Conservation (phyloP, 768 basidiomycete species). For the Trametes coccinea region DNA sequence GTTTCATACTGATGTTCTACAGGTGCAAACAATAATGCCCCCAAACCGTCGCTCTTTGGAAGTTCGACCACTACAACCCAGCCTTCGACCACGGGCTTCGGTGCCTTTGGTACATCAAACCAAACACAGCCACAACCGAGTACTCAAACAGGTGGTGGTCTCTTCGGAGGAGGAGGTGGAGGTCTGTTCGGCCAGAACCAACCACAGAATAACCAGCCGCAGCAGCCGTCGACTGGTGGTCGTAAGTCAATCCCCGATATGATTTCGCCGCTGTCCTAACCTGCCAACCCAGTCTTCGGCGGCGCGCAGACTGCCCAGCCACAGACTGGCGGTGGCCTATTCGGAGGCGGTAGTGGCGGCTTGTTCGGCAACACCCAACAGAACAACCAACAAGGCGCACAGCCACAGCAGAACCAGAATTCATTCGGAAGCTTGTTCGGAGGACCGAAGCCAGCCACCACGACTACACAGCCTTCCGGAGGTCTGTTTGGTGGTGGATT, state of each 20-base stretch:
- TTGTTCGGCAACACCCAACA: conserved; percentile 24
- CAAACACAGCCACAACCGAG: conserved; percentile 38
- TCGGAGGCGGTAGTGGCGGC: conserved; percentile 36
- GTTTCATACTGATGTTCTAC: not conserved
- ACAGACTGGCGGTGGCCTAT: conserved; percentile 35
- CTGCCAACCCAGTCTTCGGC: conserved; percentile 23
- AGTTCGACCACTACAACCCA: conserved; percentile 5
- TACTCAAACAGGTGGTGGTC: conserved; percentile 22
- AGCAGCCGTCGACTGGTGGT: conserved; percentile 23
- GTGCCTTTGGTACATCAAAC: conserved; percentile 38
- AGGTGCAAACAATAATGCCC: conserved; percentile 31
- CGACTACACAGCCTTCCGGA: conserved; percentile 33
- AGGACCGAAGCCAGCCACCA: not conserved
- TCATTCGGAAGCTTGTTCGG: conserved; percentile 12
- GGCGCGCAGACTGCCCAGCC: conserved; percentile 21
- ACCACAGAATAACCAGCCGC: conserved; percentile 19
- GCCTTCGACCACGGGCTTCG: conserved; percentile 32
- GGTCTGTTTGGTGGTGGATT: conserved; percentile 23
- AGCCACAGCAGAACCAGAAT: conserved; percentile 25
- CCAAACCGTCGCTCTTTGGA: conserved; percentile 55
- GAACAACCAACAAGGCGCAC: conserved; percentile 10
- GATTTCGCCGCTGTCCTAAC: not conserved
- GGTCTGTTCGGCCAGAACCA: conserved; percentile 22
- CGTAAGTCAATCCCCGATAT: conserved; percentile 14
- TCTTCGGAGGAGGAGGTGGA: conserved; percentile 21